Evolutionary conservation across 2,329 filamentous ascomycete species (phyloP), one percentile per base, ranked within the genome.

Genomic region (Clarireedia paspali): DNA sequence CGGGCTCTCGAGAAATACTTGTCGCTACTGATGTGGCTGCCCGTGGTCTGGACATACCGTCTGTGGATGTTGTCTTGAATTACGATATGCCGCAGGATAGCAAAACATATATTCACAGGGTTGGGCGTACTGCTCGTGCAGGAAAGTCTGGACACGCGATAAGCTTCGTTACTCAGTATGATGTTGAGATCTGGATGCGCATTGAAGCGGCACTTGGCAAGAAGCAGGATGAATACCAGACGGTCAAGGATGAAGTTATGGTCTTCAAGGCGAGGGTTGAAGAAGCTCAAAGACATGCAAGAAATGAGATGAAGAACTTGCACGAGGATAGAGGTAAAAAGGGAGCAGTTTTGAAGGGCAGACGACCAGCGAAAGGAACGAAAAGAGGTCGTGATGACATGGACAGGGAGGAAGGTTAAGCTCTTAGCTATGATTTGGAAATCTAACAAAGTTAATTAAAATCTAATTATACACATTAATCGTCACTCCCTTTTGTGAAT

Each of bases 1-100:
- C 87, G 3, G 84, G 85, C 6, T 82, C 80, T n/a, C 80, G 91
- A 44, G 84, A 95, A 62, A 92, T 99, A 40, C 81, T 99, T 4
- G 88, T 96, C 3, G 91, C 91, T 10, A 96, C 91, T 0, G 91
- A 96, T 70, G 89, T 96, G n/a, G 91, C 91, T 1, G 89, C 91
- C 1, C 85, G 91, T 69, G 92, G 91, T 77, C 78, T 96, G 6
- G 91, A 96, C 75, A 95, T 96, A 47, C 91, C 91, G 12, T 87
- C 83, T n/a, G 91, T 96, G 12, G 90, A 95, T 62, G 74, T 92
- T 0, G 89, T 96, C 2, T 71, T 96, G 62, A 96, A 96, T 72
- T 88, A 85, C 62, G 91, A 96, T 66, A 73, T 96, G 2, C 89
- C 91, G 0, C 81, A 84, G 27, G 89, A 95, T 71, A 88, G 83